Percentiles rank a stretch among this genome's conserved stretches.
phyloP scores from a whole-genome alignment of 306 rosid species.

The Malus sylvestris region DNA sequence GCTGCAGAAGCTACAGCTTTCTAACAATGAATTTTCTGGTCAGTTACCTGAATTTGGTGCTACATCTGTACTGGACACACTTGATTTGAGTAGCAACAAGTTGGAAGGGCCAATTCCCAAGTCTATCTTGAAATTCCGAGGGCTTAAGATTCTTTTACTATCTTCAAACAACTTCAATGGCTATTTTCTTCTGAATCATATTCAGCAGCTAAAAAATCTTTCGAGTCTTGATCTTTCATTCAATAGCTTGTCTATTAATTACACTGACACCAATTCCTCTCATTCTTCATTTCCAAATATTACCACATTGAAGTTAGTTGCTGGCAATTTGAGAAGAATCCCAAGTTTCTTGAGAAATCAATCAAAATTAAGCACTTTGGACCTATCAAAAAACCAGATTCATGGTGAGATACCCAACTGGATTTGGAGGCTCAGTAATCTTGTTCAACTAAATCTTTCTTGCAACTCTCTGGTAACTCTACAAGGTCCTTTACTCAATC shows the following conservation, averaged over 20 bases:
- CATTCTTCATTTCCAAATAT: background rate
- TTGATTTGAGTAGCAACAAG: conserved; percentile 40
- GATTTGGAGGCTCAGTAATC: conserved; percentile 8
- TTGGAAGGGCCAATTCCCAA: conserved; percentile 34
- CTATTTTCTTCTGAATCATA: background rate
- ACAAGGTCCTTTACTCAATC: conserved; percentile 2
- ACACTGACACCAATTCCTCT: background rate
- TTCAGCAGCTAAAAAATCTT: conserved; percentile 9
- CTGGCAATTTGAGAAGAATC: background rate
- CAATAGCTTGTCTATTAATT: background rate
- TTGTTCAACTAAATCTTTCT: conserved; percentile 22
- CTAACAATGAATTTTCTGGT: conserved; percentile 14
- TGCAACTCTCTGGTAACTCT: conserved; percentile 16
- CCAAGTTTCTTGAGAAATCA: conserved; percentile 21
- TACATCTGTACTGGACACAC: conserved; percentile 14
- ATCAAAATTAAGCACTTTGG: background rate
- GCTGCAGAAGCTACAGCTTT: conserved; percentile 2
- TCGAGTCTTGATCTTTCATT: conserved; percentile 13
- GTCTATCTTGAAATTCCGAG: background rate
- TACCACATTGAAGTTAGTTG: conserved; percentile 9
- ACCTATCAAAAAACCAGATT: conserved; percentile 33
- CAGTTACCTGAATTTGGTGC: background rate
- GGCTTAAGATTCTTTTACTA: conserved; percentile 9
- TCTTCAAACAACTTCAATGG: conserved; percentile 20
- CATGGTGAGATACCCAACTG: conserved; percentile 21